These are phyloP conservation scores for Hirschfeldia incana DNA, from an alignment of 345 rosid species.

Conservation along the genomic window DNA sequence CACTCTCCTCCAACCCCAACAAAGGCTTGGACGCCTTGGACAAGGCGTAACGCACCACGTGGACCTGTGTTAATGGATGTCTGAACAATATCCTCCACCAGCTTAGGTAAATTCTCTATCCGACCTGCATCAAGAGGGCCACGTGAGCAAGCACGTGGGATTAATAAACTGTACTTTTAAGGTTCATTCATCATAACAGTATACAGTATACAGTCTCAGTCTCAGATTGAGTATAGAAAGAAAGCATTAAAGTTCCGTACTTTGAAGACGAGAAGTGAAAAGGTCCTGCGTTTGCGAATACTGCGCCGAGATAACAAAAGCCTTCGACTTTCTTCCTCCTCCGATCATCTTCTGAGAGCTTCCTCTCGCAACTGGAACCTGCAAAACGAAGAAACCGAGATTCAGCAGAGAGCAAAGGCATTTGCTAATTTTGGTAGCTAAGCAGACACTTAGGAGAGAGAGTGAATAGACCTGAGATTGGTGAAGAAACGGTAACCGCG, in stretches of 20 bases:
- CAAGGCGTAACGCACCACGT: conserved; percentile 77
- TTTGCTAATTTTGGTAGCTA: neutral
- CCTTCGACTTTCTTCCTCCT: conserved; percentile 40
- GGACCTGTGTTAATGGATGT: conserved; percentile 93
- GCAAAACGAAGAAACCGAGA: conserved; percentile 1
- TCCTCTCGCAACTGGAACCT: conserved; percentile 39
- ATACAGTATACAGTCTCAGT: neutral
- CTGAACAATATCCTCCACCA: conserved; percentile 85
- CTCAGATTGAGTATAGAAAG: neutral
- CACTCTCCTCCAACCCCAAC: conserved; percentile 90
- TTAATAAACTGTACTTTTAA: neutral
- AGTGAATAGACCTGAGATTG: conserved; percentile 35
- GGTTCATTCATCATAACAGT: neutral
- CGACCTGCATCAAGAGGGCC: conserved; percentile 48
- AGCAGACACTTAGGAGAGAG: neutral
- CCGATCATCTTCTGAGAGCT: conserved; percentile 47
- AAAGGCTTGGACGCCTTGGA: conserved; percentile 92
- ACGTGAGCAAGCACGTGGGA: neutral
- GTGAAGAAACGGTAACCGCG: conserved; percentile 44
- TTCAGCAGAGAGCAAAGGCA: conserved; percentile 3
- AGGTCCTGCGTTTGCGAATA: conserved; percentile 69
- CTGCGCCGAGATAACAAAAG: conserved; percentile 50
- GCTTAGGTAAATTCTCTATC: conserved; percentile 37
- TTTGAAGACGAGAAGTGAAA: conserved; percentile 77
- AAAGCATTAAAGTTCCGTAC: conserved; percentile 30